Conservation (phyloP, 1,284 basidiomycete genomes). For the Phellopilus nigrolimitatus region DNA sequence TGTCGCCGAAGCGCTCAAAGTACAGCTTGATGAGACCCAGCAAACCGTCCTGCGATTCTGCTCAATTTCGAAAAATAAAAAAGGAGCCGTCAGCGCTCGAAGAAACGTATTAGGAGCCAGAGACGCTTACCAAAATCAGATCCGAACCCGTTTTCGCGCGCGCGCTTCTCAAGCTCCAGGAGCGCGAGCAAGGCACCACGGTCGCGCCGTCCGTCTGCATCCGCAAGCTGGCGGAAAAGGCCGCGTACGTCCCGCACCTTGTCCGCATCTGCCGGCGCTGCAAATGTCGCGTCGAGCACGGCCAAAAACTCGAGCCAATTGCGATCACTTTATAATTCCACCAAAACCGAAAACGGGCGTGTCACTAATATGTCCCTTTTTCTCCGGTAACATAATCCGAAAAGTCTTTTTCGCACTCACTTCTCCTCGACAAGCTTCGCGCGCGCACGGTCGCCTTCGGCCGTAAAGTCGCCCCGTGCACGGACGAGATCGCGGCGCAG, state of each 20-base stretch:
- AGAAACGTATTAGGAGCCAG: constrained; percentile 2
- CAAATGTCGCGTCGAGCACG: constrained; percentile 62
- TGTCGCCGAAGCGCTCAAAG: constrained; percentile 69
- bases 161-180: constrained; percentile 65
- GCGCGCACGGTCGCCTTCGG: constrained; percentile 57
- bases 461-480: constrained; percentile 45
- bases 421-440: constrained; percentile 51
- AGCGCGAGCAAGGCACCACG: constrained; percentile 67
- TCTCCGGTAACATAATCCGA: no score
- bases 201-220: constrained; percentile 62
- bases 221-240: constrained; percentile 52
- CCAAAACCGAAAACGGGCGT: no score
- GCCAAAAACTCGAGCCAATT: constrained; percentile 84
- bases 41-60: constrained; percentile 32
- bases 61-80: no score
- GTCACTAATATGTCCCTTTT: no score
- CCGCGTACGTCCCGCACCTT: constrained; percentile 39
- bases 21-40: constrained; percentile 56
- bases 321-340: constrained; percentile 71
- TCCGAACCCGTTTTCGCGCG: constrained; percentile 36
- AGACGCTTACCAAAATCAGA: not conserved
- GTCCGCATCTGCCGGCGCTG: constrained; percentile 28
- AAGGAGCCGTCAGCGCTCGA: constrained; percentile 6
- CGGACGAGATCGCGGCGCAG: constrained; percentile 66
- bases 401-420: no score